phyloP scores from a whole-genome alignment of 306 rosid genomes.

The Ceratonia siliqua region DNA sequence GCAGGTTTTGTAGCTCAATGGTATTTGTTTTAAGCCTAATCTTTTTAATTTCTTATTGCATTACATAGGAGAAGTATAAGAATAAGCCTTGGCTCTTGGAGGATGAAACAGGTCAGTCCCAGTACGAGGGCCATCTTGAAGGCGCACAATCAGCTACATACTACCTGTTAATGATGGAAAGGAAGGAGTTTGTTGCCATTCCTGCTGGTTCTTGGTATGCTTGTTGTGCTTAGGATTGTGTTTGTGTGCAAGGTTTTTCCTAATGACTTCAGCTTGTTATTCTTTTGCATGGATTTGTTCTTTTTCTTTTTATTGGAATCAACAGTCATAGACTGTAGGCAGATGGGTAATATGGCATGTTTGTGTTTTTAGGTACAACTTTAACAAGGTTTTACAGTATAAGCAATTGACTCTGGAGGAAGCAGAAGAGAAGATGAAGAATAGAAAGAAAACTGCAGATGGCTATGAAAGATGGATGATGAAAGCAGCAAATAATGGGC shows the following conservation, averaged over 20 bases:
- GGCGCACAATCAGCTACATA: conserved; percentile 94
- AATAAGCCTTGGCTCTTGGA: conserved; percentile 97
- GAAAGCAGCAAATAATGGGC: conserved; percentile 90
- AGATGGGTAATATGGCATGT: conserved; percentile 10
- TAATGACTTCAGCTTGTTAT: neutral
- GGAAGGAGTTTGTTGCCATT: conserved; percentile 89
- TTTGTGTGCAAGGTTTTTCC: neutral
- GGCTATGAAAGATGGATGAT: conserved; percentile 99
- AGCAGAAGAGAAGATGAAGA: conserved; percentile 98
- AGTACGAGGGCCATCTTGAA: conserved; percentile 90
- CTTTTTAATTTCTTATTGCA: conserved; percentile 25
- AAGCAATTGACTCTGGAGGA: conserved; percentile 93
- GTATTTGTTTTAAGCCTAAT: neutral
- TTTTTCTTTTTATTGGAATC: conserved; percentile 6
- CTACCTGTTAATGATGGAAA: conserved; percentile 81
- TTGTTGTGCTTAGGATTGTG: neutral
- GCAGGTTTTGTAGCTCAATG: neutral
- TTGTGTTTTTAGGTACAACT: conserved; percentile 75
- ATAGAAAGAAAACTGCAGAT: conserved; percentile 94
- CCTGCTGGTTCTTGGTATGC: conserved; percentile 98
- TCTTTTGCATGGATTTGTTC: neutral
- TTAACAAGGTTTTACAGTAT: conserved; percentile 93
- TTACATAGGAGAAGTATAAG: conserved; percentile 81
- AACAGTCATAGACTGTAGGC: conserved; percentile 8
- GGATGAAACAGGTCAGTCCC: conserved; percentile 92